phyloP scores from a whole-genome alignment of 1,139 yeast genomes.

The Yamadazyma songkhlaensis region DNA sequence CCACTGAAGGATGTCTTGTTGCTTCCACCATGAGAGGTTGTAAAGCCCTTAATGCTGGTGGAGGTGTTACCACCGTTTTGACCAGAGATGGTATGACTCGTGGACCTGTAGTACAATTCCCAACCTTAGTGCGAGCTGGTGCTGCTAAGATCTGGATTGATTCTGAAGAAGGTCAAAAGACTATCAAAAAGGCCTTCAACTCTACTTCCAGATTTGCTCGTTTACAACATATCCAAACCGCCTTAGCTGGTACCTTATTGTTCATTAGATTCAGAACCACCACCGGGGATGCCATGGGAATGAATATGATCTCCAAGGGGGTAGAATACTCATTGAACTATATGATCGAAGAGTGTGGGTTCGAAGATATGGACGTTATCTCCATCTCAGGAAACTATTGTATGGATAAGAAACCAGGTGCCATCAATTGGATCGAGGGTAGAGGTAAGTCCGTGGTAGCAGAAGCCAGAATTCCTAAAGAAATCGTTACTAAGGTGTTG shows the following conservation, averaged over 20 bases:
- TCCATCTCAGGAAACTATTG: conserved; percentile 97
- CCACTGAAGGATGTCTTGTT: conserved; percentile 97
- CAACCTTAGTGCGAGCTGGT: conserved; percentile 81
- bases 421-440: conserved; percentile 98
- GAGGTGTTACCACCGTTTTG: conserved; percentile 89
- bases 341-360: conserved; percentile 88
- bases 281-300: conserved; percentile 99
- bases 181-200: conserved; percentile 85
- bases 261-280: conserved; percentile 93
- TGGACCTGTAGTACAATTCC: conserved; percentile 95
- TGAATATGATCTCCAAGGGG: conserved; percentile 99
- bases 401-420: conserved; percentile 96
- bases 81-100: conserved; percentile 98
- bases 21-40: conserved; percentile 99
- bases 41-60: conserved; percentile 96
- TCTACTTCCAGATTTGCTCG: conserved; percentile 97
- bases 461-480: conserved; percentile 87
- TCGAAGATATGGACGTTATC: conserved; percentile 88
- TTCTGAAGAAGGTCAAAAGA: conserved; percentile 85
- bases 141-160: conserved; percentile 95
- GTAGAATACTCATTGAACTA: conserved; percentile 81
- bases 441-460: conserved; percentile 98
- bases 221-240: conserved; percentile 84
- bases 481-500: conserved; percentile 73
- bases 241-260: conserved; percentile 90